Percentiles rank a stretch among this genome's conserved stretches.
These are phyloP conservation scores for Hypomyces rosellus DNA, from an alignment of 2,329 filamentous ascomycete species.

Conservation along the genomic window DNA sequence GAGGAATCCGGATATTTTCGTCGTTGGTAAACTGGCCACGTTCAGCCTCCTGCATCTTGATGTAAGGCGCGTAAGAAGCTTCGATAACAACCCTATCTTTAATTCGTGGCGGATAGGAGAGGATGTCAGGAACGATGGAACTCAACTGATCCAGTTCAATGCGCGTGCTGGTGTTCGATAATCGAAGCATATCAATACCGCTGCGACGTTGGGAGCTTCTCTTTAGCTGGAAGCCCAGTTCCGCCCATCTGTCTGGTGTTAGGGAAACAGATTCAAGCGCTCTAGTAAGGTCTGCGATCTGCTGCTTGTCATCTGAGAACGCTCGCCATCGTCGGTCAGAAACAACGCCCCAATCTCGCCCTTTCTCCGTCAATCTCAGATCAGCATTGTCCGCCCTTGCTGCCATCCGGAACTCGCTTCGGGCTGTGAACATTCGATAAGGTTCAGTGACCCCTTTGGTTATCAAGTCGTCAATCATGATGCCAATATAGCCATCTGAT, in stretches of 20 bases:
- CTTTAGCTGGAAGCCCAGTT: constrained; percentile 62
- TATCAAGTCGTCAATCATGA: constrained; percentile 97
- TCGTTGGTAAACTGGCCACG: constrained; percentile 66
- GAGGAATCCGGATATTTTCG: constrained; percentile 65
- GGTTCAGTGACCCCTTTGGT: constrained; percentile 96
- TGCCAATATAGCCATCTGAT: constrained; percentile 90
- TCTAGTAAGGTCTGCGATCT: constrained; percentile 60
- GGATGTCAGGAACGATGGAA: constrained; percentile 50
- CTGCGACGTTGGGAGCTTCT: constrained; percentile 60
- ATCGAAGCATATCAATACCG: constrained; percentile 73
- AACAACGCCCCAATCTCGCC: constrained; percentile 70
- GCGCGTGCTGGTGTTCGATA: constrained; percentile 47
- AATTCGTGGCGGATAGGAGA: constrained; percentile 50
- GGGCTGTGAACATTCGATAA: constrained; percentile 96
- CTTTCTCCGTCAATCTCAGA: constrained; percentile 72
- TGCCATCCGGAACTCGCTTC: constrained; percentile 92
- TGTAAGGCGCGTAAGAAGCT: constrained; percentile 80
- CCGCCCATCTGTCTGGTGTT: constrained; percentile 60
- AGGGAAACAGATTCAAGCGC: constrained; percentile 54
- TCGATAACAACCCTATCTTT: constrained; percentile 71
- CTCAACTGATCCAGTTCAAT: constrained; percentile 48
- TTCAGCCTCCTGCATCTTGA: constrained; percentile 62
- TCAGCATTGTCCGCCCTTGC: constrained; percentile 93
- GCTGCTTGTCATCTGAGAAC: constrained; percentile 58
- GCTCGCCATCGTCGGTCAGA: constrained; percentile 69